Percentiles rank a stretch among this genome's conserved stretches.
phyloP scores from a whole-genome alignment of 225 moss, liverwort and hornwort genomes.

The Polytrichum formosum region DNA sequence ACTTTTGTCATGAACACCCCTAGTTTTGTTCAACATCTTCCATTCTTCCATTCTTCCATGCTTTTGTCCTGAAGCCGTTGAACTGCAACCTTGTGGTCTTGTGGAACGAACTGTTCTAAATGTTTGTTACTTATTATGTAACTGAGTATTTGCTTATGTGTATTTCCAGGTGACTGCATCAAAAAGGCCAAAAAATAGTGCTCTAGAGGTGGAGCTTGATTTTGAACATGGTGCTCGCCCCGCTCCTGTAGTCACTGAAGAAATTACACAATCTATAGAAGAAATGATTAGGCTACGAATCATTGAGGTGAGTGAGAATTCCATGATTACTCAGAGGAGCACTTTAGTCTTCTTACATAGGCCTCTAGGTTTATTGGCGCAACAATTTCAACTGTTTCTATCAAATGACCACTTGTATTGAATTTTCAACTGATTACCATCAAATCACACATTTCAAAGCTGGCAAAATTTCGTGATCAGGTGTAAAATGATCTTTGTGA shows the following conservation, averaged over 20 bases:
- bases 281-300: slow-evolving; percentile 87
- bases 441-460: too few species aligned
- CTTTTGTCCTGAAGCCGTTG: neutral
- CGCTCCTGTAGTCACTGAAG: slow-evolving; percentile 92
- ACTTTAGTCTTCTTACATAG: too few species aligned
- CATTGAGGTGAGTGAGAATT: slow-evolving; percentile 56
- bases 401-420: too few species aligned
- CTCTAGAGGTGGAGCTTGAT: slow-evolving; percentile 91
- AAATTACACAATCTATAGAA: slow-evolving; percentile 78
- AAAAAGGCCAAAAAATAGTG: slow-evolving; percentile 89
- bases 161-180: slow-evolving; percentile 72
- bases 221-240: slow-evolving; percentile 95
- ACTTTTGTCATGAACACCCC: neutral
- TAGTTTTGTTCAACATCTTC: neutral
- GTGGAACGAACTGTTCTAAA: neutral
- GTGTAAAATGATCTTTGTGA: neutral
- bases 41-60: neutral
- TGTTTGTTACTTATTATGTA: too few species aligned
- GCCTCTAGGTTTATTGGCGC: too few species aligned
- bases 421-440: too few species aligned
- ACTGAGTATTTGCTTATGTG: slow-evolving; percentile 1
- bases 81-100: neutral
- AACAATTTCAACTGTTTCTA: too few species aligned
- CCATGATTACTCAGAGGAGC: too few species aligned
- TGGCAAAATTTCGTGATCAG: too few species aligned